Base-by-base conservation (phyloP, 2,329 filamentous ascomycete genomes). In the Coleophoma eucalyptorum region DNA sequence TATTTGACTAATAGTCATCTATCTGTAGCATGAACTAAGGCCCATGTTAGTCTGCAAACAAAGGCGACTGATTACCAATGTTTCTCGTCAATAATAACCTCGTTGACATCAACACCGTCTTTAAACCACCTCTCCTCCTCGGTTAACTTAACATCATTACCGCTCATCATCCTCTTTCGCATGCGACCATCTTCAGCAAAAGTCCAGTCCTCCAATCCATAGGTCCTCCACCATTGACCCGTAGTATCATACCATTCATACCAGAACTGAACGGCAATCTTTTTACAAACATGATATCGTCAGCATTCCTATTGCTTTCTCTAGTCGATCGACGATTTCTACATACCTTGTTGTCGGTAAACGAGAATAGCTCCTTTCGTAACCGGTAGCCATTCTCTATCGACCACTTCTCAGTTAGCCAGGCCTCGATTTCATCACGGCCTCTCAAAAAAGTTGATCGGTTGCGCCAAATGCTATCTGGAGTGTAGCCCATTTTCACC, bases 201-300 rank as follows among this genome's bases (percentile, higher is more conserved):
- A 0, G 86, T 90, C 87, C 86, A 90, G 63, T 90, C 86, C 63
- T 90, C 87, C 11, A 95, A 77, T 0, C 90, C 90, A 62, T 95
- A 95, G 42, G 87, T 91, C n/a, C 89, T 78, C 77, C 87, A 92
- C 90, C 90, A 96, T 66, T 89, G 83, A 35, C 87, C 85, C 2
- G 75, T 60, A 7, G 70, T 69, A 61, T 93, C 88, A 68, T 95
- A 87, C 62, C 93, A 95, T 47, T 66, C 64, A 42, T 66, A 66
- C 90, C 90, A 95, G 67, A 94, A 95, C 64, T 96, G 89, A 19
- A 95, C 90, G 1, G 90, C 90, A 56, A 92, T 93, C 69, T 82
- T 19, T n/a, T 4, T 7, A 35, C 19, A 41, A 48, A 49, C 43
- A 52, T 19, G 26, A 33, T 34, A 11, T n/a, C 21, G 3, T 50